Evolutionary conservation across 345 rosid genomes (phyloP), one percentile per base, ranked within the genome.

Genomic region (Barbarea vulgaris): DNA sequence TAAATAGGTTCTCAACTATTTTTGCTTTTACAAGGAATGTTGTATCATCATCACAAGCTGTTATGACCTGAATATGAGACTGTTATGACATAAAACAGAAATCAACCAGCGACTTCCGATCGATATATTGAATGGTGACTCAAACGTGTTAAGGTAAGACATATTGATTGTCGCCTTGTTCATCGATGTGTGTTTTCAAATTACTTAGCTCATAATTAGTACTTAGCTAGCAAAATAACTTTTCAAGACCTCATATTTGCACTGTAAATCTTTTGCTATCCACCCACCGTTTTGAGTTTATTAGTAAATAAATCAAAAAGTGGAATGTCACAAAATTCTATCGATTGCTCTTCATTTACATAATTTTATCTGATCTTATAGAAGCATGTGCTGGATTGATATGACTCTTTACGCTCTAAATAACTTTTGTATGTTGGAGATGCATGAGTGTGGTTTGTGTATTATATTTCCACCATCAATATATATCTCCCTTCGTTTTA

Each of bases 41-140:
- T n/a, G n/a, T n/a, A n/a, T n/a, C n/a, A n/a, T n/a, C n/a, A n/a
- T n/a, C n/a, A n/a, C n/a, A n/a, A n/a, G n/a, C n/a, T n/a, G n/a
- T n/a, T n/a, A n/a, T n/a, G n/a, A n/a, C n/a, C n/a, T n/a, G n/a
- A n/a, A n/a, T n/a, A n/a, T n/a, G n/a, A n/a, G n/a, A n/a, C n/a
- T n/a, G n/a, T n/a, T n/a, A n/a, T n/a, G n/a, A n/a, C n/a, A n/a
- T n/a, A n/a, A n/a, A n/a, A 64, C 93, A 84, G 77, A 87, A 86
- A 78, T 62, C 82, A 61, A 64, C 58, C 58, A 59, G 75, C 46
- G 95, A 89, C 80, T 78, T 84, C 62, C 84, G 93, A 15, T 76
- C 84, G 24, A 89, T 88, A 89, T 88, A 81, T 82, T 83, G 74
- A 89, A 83, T 76, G 86, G 83, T 77, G 96, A 94, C 69, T 84